phyloP scores from a whole-genome alignment of 2,329 filamentous ascomycete genomes.

The Albophoma yamanashiensis region DNA sequence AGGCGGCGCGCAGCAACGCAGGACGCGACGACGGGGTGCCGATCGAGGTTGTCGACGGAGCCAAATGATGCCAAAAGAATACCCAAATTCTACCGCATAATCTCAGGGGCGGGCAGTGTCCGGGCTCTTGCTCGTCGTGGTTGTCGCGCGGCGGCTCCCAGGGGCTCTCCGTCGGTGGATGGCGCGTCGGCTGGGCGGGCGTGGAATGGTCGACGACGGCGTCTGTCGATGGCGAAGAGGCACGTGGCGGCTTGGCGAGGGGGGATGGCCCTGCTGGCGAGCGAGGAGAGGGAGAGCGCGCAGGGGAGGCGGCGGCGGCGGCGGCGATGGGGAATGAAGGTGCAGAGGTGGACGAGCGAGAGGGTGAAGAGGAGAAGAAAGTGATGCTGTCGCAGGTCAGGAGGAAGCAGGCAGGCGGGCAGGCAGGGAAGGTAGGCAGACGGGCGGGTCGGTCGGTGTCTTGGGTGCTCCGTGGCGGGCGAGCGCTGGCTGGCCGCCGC shows the following conservation, averaged over 20 bases:
- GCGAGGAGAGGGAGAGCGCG: background rate
- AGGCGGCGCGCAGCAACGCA: background rate
- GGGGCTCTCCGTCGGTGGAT: background rate
- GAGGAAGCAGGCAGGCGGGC: conserved; percentile 9
- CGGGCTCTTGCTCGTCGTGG: background rate
- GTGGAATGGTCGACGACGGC: background rate
- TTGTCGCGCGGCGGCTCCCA: background rate
- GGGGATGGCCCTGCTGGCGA: background rate
- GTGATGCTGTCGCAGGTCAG: conserved; percentile 8
- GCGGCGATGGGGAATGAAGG: background rate
- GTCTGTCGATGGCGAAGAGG: background rate
- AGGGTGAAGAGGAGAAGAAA: background rate
- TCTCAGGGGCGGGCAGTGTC: conserved; percentile 12
- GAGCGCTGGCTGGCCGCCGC: background rate
- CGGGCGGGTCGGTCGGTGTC: conserved; percentile 4
- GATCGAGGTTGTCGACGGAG: background rate
- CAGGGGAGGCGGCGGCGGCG: background rate
- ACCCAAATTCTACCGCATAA: conserved; percentile 26
- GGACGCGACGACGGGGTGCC: background rate
- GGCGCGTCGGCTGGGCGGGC: background rate
- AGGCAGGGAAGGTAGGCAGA: background rate
- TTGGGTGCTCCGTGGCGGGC: no score
- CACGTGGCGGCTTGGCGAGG: background rate
- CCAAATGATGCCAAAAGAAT: conserved; percentile 16
- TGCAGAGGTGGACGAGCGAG: background rate